Percentiles rank a stretch among this genome's conserved stretches.
Conservation (phyloP, 2,329 filamentous ascomycete genomes). For the Pochonia chlamydosporia region DNA sequence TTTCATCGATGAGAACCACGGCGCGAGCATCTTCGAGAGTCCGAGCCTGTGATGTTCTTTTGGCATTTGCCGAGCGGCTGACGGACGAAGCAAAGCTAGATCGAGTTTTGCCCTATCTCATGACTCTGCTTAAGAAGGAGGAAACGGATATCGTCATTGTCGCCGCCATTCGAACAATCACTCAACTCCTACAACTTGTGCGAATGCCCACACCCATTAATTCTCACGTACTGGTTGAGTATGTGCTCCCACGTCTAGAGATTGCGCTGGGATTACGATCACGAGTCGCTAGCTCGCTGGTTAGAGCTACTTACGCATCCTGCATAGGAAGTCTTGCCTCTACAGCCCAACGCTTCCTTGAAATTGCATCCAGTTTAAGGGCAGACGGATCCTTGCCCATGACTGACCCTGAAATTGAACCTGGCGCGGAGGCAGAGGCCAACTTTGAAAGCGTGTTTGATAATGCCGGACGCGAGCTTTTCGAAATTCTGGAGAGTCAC, state of each 20-base stretch:
- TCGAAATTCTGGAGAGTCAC: constrained; percentile 79
- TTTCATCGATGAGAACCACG: constrained; percentile 83
- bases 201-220: constrained; percentile 78
- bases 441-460: constrained; percentile 83
- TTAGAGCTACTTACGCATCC: constrained; percentile 87
- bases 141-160: constrained; percentile 79
- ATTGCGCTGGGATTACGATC: constrained; percentile 41
- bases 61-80: constrained; percentile 85
- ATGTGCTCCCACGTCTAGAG: constrained; percentile 60
- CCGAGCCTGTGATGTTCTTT: constrained; percentile 81
- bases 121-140: constrained; percentile 70
- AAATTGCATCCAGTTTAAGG: constrained; percentile 82
- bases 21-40: constrained; percentile 82
- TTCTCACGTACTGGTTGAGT: constrained; percentile 63
- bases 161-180: constrained; percentile 77
- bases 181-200: constrained; percentile 82
- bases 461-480: constrained; percentile 73
- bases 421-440: constrained; percentile 58
- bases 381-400: constrained; percentile 76
- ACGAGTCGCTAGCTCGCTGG: constrained; percentile 54
- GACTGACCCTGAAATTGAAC: constrained; percentile 73
- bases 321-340: constrained; percentile 84
- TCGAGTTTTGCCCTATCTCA: constrained; percentile 83
- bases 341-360: constrained; percentile 78
- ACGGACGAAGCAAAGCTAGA: constrained; percentile 96